A percentile compares a stretch with the other conserved stretches of the same genome.
Conservation (phyloP, 139 green algal genomes). For the Zygnema circumcarinatum region DNA sequence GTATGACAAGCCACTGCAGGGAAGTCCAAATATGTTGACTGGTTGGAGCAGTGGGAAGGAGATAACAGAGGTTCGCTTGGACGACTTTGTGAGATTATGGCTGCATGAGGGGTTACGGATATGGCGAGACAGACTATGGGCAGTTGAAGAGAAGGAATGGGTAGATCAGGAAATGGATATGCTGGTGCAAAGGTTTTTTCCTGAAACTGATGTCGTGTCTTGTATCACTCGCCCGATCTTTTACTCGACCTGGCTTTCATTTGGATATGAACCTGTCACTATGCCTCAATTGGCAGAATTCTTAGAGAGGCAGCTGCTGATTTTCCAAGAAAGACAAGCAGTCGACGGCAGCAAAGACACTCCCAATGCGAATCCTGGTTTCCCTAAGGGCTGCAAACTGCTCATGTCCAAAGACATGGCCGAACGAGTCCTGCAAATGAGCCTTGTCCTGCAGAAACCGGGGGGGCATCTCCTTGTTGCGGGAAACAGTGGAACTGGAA, state of each 20-base stretch:
- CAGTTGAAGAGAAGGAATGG: conserved; percentile 33
- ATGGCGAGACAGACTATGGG: conserved; percentile 26
- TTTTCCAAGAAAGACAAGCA: conserved; percentile 5
- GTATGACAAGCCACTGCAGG: not conserved
- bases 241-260: conserved; percentile 16
- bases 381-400: not conserved
- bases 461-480: conserved; percentile 46
- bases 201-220: not conserved
- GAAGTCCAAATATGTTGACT: not conserved
- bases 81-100: conserved; percentile 17
- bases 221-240: not conserved
- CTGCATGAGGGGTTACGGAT: conserved; percentile 47
- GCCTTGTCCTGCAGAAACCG: not conserved
- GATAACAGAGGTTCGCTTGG: not conserved
- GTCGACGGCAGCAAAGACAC: not conserved
- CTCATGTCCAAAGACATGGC: not conserved
- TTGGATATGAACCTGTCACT: not conserved
- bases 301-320: not conserved
- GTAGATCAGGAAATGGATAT: conserved; percentile 8
- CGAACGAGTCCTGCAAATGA: not conserved
- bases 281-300: not conserved
- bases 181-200: conserved; percentile 9
- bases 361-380: not conserved
- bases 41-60: not conserved
- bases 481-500: not conserved